Evolutionary conservation across 331 rosid species (phyloP), one percentile per base, ranked within the genome.

Genomic region (Malus hybrid): DNA sequence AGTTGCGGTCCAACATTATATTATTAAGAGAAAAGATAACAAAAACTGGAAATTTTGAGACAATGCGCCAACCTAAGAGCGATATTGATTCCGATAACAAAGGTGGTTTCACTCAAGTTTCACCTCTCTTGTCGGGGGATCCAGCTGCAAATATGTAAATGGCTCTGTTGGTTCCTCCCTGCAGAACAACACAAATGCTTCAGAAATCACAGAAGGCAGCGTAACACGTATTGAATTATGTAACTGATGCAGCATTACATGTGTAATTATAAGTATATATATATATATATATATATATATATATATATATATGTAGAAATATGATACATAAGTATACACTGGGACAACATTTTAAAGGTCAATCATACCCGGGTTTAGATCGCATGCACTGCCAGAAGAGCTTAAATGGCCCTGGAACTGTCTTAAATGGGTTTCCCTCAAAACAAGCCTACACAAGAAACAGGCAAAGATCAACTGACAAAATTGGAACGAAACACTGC

Each of bases 351-450:
- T 36, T n/a, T 19, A 33, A 19, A 62, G 50, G 72, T 66, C 12
- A 58, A 69, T 13, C 89, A 79, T 82, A 93, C 97, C 98, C 98
- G 1, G 98, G 97, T 83, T 93, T 91, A 53, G 96, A 91, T 19
- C 90, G 96, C 97, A 93, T 88, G 88, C 97, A 93, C 71, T 61
- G 83, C 88, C 90, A 93, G 82, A 93, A 93, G 79, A 93, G 98
- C 88, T 90, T 93, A 85, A 93, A 93, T 74, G 96, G 98, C 62
- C 96, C 97, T 11, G 96, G 96, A 80, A 93, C 89, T 11, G 97
- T 93, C 86, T 85, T 93, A 81, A 91, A 91, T 3, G 98, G 97
- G 86, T 93, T 93, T 79, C 97, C 96, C 82, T 93, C 97, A 70
- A 93, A 93, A 84, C 87, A 87, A 74, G 98, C 98, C 97, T 87